Conservation (phyloP, 257 asterid species). For the Nicotiana otophora region DNA sequence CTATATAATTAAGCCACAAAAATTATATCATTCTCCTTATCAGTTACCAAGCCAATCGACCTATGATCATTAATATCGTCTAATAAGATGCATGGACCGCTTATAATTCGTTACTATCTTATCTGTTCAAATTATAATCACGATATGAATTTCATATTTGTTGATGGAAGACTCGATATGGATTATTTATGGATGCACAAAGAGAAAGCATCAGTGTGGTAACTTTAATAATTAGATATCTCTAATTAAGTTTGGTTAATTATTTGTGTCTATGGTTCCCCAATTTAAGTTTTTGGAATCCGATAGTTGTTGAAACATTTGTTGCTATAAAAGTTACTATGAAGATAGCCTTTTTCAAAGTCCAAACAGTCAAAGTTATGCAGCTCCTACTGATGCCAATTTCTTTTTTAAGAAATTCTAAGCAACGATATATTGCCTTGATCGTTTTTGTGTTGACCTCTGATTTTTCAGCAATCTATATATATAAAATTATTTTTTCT, state of each 20-base stretch:
- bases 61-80: too few species aligned
- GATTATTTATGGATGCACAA: too few species aligned
- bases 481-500: too few species aligned
- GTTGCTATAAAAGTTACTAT: not conserved
- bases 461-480: too few species aligned
- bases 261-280: not conserved
- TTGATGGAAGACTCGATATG: not conserved
- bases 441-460: too few species aligned
- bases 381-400: not conserved
- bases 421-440: too few species aligned
- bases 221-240: not conserved
- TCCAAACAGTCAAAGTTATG: not conserved
- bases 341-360: too few species aligned
- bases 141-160: not conserved
- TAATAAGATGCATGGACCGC: not conserved
- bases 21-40: too few species aligned
- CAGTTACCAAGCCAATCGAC: too few species aligned
- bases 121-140: not conserved
- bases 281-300: not conserved
- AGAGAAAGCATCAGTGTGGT: not conserved
- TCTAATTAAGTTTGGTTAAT: not conserved
- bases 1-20: too few species aligned
- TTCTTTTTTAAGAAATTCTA: not conserved
- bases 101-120: not conserved
- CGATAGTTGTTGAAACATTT: not conserved